Base-by-base conservation (phyloP, 1,284 basidiomycete genomes). In the Ceratobasidium sp. region DNA sequence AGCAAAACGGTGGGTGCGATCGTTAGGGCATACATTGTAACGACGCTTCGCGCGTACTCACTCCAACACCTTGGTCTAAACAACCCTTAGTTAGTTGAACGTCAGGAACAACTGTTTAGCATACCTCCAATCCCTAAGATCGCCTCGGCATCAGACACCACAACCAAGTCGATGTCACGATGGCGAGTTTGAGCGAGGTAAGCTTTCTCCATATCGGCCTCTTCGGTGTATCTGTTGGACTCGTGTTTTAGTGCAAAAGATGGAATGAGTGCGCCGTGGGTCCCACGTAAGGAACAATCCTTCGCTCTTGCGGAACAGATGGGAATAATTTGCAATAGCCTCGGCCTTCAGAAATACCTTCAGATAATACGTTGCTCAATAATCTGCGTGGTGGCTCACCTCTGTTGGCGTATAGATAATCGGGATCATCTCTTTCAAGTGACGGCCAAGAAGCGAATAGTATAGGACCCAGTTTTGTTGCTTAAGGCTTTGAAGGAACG, bases 81-180 rank as follows among this genome's bases (percentile, higher is more conserved):
- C 22, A 4, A 29, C 13, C 11, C 17, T 7, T 34, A 44, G 37
- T 66, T 44, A 59, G 37, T 32, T 4, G 29, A 64, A 44, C 8
- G 29, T 8, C 51, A 22, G 1, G 17, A 34, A 40, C 11, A n/a
- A 32, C 22, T 7, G 43, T n/a, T 22, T 19, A 22, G 15, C 65
- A 37, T 61, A 76, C 77, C 79, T 2, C 91, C 91, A 80, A 93
- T 95, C 22, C 94, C 94, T 2, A 95, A 85, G 77, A 95, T 95
- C 1, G 92, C 92, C 81, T 95, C 94, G 4, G 91, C 89, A 82
- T 96, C 95, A 0, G 93, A 93, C 76, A 91, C 92, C 44, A 96
- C 93, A 66, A 95, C 86, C 37, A 95, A 85, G 78, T 94, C 88
- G 62, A 94, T 88, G 40, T 91, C 85, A 9, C 89, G 85, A 32